Evolutionary conservation across 176 grass and related monocot species (phyloP).

Genomic region (Ampelocalamus luodianensis): DNA sequence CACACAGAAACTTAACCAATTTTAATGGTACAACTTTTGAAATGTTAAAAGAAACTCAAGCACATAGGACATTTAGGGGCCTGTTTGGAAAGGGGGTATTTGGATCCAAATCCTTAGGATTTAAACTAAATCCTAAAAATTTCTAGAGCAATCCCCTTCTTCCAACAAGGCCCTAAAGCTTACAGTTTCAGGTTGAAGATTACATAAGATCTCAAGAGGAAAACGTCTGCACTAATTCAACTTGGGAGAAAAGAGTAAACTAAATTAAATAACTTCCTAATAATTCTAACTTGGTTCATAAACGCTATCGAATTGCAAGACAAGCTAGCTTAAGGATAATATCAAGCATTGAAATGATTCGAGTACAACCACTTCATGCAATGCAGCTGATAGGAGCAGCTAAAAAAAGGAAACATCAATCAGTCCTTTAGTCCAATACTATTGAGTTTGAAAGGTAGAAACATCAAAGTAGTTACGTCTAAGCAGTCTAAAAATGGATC

Average conservation of each 20-base stretch:
- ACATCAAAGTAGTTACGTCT: not conserved
- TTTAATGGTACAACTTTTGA: not conserved
- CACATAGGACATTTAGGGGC: not conserved
- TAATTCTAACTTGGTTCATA: not conserved
- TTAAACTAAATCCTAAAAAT: too few relatives aligned
- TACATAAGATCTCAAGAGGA: not conserved
- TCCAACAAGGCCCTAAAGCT: too few relatives aligned
- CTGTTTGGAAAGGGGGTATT: not conserved
- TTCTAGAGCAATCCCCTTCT: too few relatives aligned
- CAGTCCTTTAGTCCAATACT: not conserved
- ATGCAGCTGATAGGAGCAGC: not conserved
- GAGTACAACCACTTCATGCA: not conserved
- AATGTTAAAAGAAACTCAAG: not conserved
- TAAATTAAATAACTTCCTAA: not conserved
- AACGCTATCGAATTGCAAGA: not conserved
- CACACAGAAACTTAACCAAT: not conserved
- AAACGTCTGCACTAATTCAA: not conserved
- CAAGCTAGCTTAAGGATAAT: not conserved
- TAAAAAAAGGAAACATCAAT: not conserved
- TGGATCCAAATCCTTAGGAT: too few relatives aligned
- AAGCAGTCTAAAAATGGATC: constrained; percentile 23
- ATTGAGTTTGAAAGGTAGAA: not conserved
- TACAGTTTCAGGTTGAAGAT: not conserved
- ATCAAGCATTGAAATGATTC: not conserved
- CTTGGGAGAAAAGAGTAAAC: not conserved